These are phyloP conservation scores for Monosporozyma siamensis DNA, from an alignment of 805 yeast species.

Conservation along the genomic window DNA sequence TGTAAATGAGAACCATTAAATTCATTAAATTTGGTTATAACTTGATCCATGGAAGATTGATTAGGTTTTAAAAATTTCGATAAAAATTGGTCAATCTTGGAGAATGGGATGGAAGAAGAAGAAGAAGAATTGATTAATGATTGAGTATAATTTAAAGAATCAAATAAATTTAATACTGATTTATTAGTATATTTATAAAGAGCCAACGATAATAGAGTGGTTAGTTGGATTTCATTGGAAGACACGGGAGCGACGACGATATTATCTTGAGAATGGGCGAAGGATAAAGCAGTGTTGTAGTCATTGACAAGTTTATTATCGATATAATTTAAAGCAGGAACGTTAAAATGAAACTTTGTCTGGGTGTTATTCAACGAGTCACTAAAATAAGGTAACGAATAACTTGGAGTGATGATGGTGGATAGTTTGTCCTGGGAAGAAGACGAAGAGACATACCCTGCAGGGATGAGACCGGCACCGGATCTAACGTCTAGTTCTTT, in stretches of 20 bases:
- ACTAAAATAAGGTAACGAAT: conserved; percentile 59
- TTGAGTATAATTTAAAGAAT: conserved; percentile 49
- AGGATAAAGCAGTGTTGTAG: conserved; percentile 49
- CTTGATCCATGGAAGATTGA: conserved; percentile 18
- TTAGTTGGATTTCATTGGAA: conserved; percentile 55
- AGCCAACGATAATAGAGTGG: conserved; percentile 54
- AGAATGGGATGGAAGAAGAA: neutral
- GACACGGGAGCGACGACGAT: conserved; percentile 63
- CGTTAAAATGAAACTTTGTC: conserved; percentile 58
- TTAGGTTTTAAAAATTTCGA: conserved; percentile 7
- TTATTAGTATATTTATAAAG: conserved; percentile 37
- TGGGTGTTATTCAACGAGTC: conserved; percentile 40
- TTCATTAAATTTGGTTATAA: conserved; percentile 23
- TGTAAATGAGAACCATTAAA: conserved; percentile 17
- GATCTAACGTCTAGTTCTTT: conserved; percentile 57
- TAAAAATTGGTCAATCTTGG: conserved; percentile 7
- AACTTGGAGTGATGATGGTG: conserved; percentile 48
- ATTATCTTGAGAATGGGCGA: conserved; percentile 53
- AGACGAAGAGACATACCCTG: conserved; percentile 53
- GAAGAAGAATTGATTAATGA: conserved; percentile 7
- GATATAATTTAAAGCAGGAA: conserved; percentile 71
- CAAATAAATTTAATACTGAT: conserved; percentile 57
- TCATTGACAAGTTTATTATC: conserved; percentile 50
- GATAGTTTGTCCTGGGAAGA: conserved; percentile 22
- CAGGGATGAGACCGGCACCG: conserved; percentile 73